A percentile compares a stretch with the other conserved stretches of the same genome.
These are phyloP conservation scores for Emiliania huxleyi DNA, from an alignment of 78 protist genomes.

Conservation along the genomic window DNA sequence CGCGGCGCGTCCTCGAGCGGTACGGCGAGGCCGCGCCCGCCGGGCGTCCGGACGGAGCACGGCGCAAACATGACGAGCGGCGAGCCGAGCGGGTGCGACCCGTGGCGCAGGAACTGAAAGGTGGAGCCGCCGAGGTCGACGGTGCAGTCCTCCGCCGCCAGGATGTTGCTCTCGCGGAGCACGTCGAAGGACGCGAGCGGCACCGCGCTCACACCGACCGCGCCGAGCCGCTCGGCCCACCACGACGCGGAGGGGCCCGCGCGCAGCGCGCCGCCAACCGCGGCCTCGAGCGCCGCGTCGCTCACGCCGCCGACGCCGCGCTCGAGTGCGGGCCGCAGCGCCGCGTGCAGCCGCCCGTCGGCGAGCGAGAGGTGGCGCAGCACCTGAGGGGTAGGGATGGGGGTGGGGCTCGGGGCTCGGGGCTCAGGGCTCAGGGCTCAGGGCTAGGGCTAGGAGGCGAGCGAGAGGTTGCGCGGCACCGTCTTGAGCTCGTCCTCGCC, in stretches of 20 bases:
- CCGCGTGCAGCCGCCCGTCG: too few species aligned
- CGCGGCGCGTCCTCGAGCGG: neutral
- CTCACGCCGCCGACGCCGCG: too few species aligned
- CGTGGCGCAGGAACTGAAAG: neutral
- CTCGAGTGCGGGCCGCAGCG: too few species aligned
- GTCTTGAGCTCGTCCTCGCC: neutral
- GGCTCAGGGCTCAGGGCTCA: too few species aligned
- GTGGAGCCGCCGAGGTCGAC: neutral
- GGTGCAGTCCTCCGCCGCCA: neutral
- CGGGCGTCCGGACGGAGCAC: neutral
- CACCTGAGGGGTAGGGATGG: too few species aligned
- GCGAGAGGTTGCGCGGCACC: too few species aligned
- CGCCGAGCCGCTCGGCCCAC: neutral
- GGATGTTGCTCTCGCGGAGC: neutral
- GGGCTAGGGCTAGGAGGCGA: too few species aligned
- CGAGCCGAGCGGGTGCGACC: neutral
- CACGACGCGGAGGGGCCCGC: neutral
- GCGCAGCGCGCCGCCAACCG: too few species aligned
- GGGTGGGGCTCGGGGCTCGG: too few species aligned
- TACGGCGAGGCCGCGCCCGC: neutral
- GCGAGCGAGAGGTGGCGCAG: too few species aligned
- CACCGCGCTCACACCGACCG: neutral
- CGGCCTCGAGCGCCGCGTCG: too few species aligned
- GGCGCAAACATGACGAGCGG: neutral
- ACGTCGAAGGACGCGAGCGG: neutral